Base-by-base conservation (phyloP, 306 rosid genomes). In the Pterocarpus macrocarpus region DNA sequence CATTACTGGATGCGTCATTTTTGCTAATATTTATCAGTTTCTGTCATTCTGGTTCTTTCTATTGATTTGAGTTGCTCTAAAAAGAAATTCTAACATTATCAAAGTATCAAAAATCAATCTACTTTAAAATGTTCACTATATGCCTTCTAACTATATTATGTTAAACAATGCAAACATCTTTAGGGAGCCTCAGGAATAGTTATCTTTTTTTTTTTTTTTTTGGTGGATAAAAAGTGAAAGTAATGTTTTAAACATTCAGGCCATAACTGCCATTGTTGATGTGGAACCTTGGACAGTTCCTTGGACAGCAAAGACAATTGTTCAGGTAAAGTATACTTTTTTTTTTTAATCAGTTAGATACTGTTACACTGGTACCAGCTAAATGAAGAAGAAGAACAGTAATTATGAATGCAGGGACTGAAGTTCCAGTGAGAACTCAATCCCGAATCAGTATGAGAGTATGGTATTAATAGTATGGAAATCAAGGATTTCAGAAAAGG, bases 281-380 rank as follows among this genome's bases (percentile, higher is more conserved):
- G 85, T 65, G 68, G 69, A 86, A 47, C 87, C 91, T 45, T 88
- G 94, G 91, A 78, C 83, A 3, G 91, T 90, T 53, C 90, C 94
- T 39, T 88, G 94, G 90, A 86, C 86, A 17, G 89, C 83, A 56
- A 84, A 80, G 82, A 88, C 90, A 55, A 88, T 86, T 84, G 66
- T 83, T 56, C 90, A 88, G 91, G 94, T 90, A 73, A 77, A 80
- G 78, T 67, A 45, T 64, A 77, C 47, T 74, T n/a, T 75, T 50
- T 43, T 5, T 43, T 75, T 73, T 64, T 36, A 73, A 44, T 65
- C 44, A 64, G 52, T 77, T 77, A 15, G 65, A 58, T 55, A 55
- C n/a, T n/a, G n/a, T n/a, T n/a, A n/a, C n/a, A n/a, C n/a, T n/a
- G n/a, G n/a, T n/a, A n/a, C n/a, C n/a, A n/a, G n/a, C n/a, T n/a